Percentiles rank a stretch among this genome's conserved stretches.
These are phyloP conservation scores for Zygoascus ofunaensis DNA, from an alignment of 805 yeast species.

Conservation along the genomic window DNA sequence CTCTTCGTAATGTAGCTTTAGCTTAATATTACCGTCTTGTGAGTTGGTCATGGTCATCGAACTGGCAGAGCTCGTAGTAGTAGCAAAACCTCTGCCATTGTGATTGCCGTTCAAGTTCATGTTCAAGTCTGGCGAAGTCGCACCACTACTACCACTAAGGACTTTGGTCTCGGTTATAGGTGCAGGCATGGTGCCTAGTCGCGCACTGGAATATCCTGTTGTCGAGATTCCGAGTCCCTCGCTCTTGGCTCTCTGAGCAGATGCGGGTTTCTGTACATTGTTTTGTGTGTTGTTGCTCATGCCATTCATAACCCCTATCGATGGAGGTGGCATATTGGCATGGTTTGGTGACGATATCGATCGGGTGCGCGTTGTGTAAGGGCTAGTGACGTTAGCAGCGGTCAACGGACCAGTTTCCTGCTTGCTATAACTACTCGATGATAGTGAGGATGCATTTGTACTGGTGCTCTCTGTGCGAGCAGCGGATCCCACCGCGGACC, in stretches of 20 bases:
- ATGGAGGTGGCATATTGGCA: not conserved
- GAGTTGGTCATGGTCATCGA: slow-evolving; percentile 11
- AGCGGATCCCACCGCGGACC: too few relatives aligned
- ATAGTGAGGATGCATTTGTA: slow-evolving; percentile 6
- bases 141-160: not conserved
- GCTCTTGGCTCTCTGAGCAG: slow-evolving; percentile 13
- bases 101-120: slow-evolving; percentile 12
- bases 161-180: too few relatives aligned
- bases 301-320: not conserved
- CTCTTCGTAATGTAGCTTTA: slow-evolving; percentile 27
- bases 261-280: not conserved
- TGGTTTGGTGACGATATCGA: slow-evolving; percentile 12
- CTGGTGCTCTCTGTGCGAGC: not conserved
- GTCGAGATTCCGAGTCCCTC: slow-evolving; percentile 9
- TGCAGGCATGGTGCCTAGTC: not conserved
- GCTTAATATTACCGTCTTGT: slow-evolving; percentile 27
- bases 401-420: not conserved
- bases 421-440: not conserved
- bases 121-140: not conserved
- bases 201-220: not conserved
- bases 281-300: not conserved
- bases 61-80: slow-evolving; percentile 22
- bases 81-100: slow-evolving; percentile 12
- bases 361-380: slow-evolving; percentile 3
- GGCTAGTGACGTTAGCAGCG: not conserved